Percentiles rank a stretch among this genome's conserved stretches.
These are phyloP conservation scores for Sporothrix curviconia DNA, from an alignment of 2,329 filamentous ascomycete genomes.

Conservation along the genomic window DNA sequence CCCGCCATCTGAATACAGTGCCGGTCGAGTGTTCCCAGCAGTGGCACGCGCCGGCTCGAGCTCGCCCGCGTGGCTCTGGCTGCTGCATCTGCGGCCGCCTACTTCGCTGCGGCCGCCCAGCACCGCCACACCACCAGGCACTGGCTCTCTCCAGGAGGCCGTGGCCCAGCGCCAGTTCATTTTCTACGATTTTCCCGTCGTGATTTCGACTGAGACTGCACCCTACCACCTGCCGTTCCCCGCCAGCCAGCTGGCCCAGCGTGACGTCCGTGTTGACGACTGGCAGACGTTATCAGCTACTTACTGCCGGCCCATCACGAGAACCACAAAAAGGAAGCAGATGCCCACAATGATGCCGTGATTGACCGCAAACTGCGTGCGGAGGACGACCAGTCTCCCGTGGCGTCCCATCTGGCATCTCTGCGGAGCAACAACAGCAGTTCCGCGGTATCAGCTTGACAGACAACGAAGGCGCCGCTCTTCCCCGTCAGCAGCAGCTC, in stretches of 20 bases:
- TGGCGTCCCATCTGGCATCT: conserved; percentile 13
- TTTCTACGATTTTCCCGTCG: conserved; percentile 26
- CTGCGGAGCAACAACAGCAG: background rate
- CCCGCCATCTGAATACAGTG: background rate
- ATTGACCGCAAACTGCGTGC: conserved; percentile 43
- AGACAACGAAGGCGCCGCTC: conserved; percentile 14
- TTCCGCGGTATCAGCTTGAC: conserved; percentile 1
- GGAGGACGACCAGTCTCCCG: conserved; percentile 28
- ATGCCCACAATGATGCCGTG: conserved; percentile 36
- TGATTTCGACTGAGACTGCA: conserved; percentile 29
- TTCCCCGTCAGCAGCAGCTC: background rate
- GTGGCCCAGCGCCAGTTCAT: conserved; percentile 20
- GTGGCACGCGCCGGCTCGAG: conserved; percentile 8
- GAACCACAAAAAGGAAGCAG: background rate
- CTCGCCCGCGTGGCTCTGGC: conserved; percentile 17
- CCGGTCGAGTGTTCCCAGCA: conserved; percentile 16
- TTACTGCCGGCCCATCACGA: conserved; percentile 37
- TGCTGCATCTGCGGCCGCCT: conserved; percentile 33
- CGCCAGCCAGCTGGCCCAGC: conserved; percentile 28
- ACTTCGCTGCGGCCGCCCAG: conserved; percentile 43
- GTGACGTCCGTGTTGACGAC: conserved; percentile 45
- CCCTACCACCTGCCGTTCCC: conserved; percentile 41
- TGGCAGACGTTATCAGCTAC: conserved; percentile 56
- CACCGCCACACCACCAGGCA: conserved; percentile 19
- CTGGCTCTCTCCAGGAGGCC: conserved; percentile 7